Conservation (phyloP, 176 grass and related monocot species). For the Oryza coarctata region DNA sequence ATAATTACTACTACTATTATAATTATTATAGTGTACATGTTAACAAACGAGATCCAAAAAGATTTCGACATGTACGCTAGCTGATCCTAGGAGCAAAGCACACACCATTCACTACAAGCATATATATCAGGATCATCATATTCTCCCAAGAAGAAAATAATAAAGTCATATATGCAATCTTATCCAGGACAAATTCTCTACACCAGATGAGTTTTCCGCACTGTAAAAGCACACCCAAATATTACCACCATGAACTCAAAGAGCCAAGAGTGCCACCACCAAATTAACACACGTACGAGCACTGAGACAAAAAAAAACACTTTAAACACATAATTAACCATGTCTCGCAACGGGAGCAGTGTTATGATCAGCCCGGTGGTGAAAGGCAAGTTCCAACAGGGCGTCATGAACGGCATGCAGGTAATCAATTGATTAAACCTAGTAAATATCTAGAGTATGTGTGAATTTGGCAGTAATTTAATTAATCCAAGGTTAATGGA, state of each 20-base stretch:
- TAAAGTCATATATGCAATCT: not conserved
- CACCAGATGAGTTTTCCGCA: too few relatives aligned
- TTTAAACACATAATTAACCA: not conserved
- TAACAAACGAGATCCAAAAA: too few relatives aligned
- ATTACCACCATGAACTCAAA: not conserved
- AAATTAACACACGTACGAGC: not conserved
- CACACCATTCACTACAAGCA: too few relatives aligned
- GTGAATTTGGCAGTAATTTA: not conserved
- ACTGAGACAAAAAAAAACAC: not conserved
- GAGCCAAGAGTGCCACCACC: not conserved
- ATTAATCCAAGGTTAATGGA: not conserved
- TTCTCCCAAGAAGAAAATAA: not conserved
- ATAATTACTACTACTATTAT: too few relatives aligned
- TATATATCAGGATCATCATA: too few relatives aligned
- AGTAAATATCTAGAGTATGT: too few relatives aligned
- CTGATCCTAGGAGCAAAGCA: too few relatives aligned
- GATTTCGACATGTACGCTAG: too few relatives aligned
- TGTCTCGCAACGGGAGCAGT: not conserved
- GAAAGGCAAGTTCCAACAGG: not conserved
- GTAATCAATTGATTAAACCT: not conserved
- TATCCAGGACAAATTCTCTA: too few relatives aligned
- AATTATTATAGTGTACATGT: too few relatives aligned
- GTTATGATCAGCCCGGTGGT: not conserved
- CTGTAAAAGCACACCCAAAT: too few relatives aligned
- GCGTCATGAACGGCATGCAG: not conserved